Base-by-base conservation (phyloP, 495 filamentous ascomycete species). In the Daldinia loculata region DNA sequence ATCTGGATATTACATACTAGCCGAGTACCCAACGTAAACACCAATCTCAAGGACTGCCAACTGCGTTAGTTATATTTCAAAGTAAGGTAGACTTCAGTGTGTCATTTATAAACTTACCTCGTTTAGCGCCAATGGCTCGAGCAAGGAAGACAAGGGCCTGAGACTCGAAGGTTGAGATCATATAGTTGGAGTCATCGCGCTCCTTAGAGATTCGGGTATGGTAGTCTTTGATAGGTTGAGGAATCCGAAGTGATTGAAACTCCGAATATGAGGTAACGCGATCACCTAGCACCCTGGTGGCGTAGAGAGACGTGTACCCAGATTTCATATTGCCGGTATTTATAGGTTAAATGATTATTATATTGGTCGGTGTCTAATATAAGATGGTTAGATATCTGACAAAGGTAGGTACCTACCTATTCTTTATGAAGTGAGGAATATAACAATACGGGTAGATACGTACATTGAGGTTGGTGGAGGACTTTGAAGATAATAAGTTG, bases 41-140 rank as follows among this genome's bases (percentile, higher is more conserved):
- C 79, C 79, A 41, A 81, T 77, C 39, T 81, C 79, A 34, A 81
- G 76, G 19, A 81, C 78, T 80, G 51, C 3, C 7, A 5, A 34
- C 3, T 26, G 6, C 9, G 32, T 58, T 58, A 70, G 58, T 34
- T 6, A 38, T 52, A 45, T 29, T 43, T 12, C 24, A 19, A 29
- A 26, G 6, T 12, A 15, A 2, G 34, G 6, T 11, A 6, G 6
- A 62, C 75, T n/a, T 64, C 2, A 11, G 32, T 11, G 9, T 34
- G 9, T 3, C 12, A 9, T 34, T 32, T 34, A 34, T 11, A 6
- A 12, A 61, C 75, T 12, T 64, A 80, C 78, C 69, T 63, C 78
- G 71, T 64, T 79, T 80, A 3, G 78, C 79, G 2, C 79, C 79
- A 17, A 76, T 58, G 22, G 73, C 45, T 51, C 71, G 75, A 2